A percentile compares a stretch with the other conserved stretches of the same genome.
These are phyloP conservation scores for Magnolia sinica DNA, from an alignment of 164 flowering plant genomes.

Conservation along the genomic window DNA sequence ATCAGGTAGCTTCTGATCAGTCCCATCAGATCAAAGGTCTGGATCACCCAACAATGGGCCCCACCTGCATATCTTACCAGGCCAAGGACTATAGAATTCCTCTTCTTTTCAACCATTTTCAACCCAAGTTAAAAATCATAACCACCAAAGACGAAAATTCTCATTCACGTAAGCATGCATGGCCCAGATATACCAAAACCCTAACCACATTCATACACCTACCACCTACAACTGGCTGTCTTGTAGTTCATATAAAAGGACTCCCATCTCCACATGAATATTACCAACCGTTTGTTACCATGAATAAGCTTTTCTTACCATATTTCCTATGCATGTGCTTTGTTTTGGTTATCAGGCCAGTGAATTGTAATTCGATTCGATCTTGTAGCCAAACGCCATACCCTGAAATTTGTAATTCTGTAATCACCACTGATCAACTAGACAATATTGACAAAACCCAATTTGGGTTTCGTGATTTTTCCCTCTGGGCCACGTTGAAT, in stretches of 20 bases:
- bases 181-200: not conserved
- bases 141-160: not conserved
- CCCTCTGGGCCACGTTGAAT: conserved; percentile 30
- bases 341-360: conserved; percentile 6
- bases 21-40: too few relatives aligned
- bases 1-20: too few relatives aligned
- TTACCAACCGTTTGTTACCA: conserved; percentile 2
- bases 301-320: conserved; percentile 18
- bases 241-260: not conserved
- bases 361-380: conserved; percentile 13
- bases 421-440: conserved; percentile 12
- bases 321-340: conserved; percentile 7
- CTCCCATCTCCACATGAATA: not conserved
- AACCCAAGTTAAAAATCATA: not conserved
- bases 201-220: not conserved
- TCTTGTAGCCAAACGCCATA: conserved; percentile 58
- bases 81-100: too few relatives aligned
- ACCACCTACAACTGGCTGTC: not conserved
- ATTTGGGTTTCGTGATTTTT: conserved; percentile 25
- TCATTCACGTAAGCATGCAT: conserved; percentile 1
- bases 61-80: too few relatives aligned
- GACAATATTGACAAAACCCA: conserved; percentile 14
- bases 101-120: too few relatives aligned
- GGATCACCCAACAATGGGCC: too few relatives aligned
- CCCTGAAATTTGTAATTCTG: conserved; percentile 46